Evolutionary conservation across 1,139 yeast genomes (phyloP), one percentile per base, ranked within the genome.

Genomic region (Candida glucosophila): DNA sequence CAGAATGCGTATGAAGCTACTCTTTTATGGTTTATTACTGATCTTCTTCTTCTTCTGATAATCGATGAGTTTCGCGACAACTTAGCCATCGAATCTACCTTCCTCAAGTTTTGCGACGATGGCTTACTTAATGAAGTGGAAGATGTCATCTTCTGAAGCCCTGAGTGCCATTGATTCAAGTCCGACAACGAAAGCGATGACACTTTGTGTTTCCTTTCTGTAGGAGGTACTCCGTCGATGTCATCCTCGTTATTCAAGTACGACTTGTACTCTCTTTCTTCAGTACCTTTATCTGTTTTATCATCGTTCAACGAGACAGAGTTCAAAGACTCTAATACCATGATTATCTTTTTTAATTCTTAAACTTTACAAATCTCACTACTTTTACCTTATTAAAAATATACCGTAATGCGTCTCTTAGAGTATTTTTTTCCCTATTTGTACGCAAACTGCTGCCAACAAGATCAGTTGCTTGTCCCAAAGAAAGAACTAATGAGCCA

Each of bases 1-100:
- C 92, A 86, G 57, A 81, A 81, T 1, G 93, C 92, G 47, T 80
- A 81, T 8, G 83, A 75, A 4, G 90, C 90, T 25, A 80, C 76
- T 48, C 86, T 62, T 22, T 57, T 69, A 46, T 78, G 86, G 45
- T 77, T 81, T 39, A 77, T 64, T 12, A 73, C 66, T 3, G 52
- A 36, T 42, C 61, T 71, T 55, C 65, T 70, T 43, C 63, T 63
- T 29, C 74, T 55, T 29, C 58, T 58, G 29, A 70, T 65, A 23
- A 67, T 52, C 20, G 75, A 67, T 5, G 76, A 62, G 36, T 67
- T 57, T 42, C 77, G 55, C 6, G 75, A 67, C 38, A 64, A 54
- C 38, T 64, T 62, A 31, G 68, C 70, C 40, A 64, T 51, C n/a
- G 68, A 60, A 37, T 63, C 69, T 20, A 61, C 67, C 41, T 63